Conservation (phyloP, 2,329 filamentous ascomycete species). For the Diplodia seriata region DNA sequence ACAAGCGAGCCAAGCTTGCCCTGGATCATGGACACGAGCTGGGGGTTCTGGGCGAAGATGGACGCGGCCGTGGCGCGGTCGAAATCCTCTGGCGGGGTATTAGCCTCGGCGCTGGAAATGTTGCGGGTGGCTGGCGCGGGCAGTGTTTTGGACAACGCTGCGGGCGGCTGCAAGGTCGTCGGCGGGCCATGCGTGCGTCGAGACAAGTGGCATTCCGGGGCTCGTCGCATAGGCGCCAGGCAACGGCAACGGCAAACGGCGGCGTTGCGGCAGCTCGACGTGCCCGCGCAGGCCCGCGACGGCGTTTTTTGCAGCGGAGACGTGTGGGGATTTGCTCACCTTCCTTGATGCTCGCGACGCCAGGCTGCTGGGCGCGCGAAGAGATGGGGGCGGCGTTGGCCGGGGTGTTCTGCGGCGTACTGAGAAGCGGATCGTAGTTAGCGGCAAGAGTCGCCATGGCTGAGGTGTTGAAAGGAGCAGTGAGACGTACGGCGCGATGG, state of each 20-base stretch:
- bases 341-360: conserved; percentile 94
- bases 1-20: conserved; percentile 92
- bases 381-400: conserved; percentile 95
- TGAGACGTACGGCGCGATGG: conserved; percentile 67
- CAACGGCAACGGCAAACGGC: conserved; percentile 24
- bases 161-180: neutral
- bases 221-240: conserved; percentile 8
- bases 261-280: conserved; percentile 5
- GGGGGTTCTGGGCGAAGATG: conserved; percentile 94
- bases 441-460: conserved; percentile 31
- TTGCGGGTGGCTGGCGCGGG: conserved; percentile 33
- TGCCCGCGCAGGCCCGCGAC: conserved; percentile 29
- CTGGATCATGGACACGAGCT: conserved; percentile 96
- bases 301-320: conserved; percentile 15
- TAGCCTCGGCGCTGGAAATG: conserved; percentile 43
- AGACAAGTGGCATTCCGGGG: conserved; percentile 19
- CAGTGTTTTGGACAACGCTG: neutral
- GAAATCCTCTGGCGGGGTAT: conserved; percentile 74
- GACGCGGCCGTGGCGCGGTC: conserved; percentile 86
- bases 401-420: conserved; percentile 98
- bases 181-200: conserved; percentile 21
- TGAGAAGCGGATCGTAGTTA: conserved; percentile 51
- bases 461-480: conserved; percentile 20
- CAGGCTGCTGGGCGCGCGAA: conserved; percentile 94
- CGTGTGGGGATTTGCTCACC: conserved; percentile 64